Evolutionary conservation across 768 basidiomycete species (phyloP), one percentile per base, ranked within the genome.

Genomic region (Tylopilus sp.): DNA sequence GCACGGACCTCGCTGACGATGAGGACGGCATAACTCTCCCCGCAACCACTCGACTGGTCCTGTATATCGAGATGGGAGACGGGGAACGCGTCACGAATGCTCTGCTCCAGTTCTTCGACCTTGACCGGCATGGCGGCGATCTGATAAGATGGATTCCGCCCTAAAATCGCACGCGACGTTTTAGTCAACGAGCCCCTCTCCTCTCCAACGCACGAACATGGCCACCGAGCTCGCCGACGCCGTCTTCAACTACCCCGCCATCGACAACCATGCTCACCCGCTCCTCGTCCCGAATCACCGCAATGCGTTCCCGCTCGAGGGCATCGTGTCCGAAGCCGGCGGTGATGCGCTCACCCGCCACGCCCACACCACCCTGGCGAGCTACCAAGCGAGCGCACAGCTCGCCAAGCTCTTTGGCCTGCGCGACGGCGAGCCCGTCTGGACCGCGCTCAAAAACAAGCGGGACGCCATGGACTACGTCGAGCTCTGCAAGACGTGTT

Each of bases 251-350:
- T 78, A 73, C 45, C 85, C 84, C 19, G 81, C 80, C 1, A 86
- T 88, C 63, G 88, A 91, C 71, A 89, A 90, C 65, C 89, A 91
- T 62, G 85, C 87, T 0, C 89, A 91, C 62, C 84, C 87, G 2
- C 72, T 92, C 19, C 73, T 91, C 43, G 71, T 72, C 22, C 73
- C 70, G 7, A 69, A 70, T 19, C 62, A 79, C 48, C 77, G 83
- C 28, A 45, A 69, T 21, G 56, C 53, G 2, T 59, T 87, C 17
- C 77, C 83, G 0, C 79, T 89, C 55, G 85, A 90, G 53, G 82
- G 82, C 0, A 62, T 87, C 44, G 71, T 86, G 40, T 85, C 85
- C 3, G 87, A 90, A 64, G 85, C 87, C 21, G 63, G 69, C 16
- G 83, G 79, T 7, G 64, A 74, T 10, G 81, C 82, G 0, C 71